Percentiles rank a stretch among this genome's conserved stretches.
Evolutionary conservation across 768 basidiomycete species (phyloP).

Genomic region (Hygrophoropsis aurantiaca): DNA sequence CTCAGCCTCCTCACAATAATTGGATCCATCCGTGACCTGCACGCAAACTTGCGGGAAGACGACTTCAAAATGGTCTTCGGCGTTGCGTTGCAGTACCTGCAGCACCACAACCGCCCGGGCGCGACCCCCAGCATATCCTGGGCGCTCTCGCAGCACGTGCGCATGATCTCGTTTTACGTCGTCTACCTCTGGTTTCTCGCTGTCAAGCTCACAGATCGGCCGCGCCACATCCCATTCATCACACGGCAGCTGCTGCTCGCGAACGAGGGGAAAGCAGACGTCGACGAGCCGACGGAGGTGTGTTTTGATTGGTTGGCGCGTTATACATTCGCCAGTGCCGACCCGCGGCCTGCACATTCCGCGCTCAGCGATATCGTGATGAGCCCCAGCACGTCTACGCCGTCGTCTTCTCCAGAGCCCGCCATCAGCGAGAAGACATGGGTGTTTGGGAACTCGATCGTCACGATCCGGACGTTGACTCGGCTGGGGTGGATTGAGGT

Average conservation of each 20-base stretch:
- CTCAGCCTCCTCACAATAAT: constrained; percentile 88
- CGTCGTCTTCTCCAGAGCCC: constrained; percentile 33
- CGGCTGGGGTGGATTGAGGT: constrained; percentile 89
- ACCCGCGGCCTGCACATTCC: constrained; percentile 83
- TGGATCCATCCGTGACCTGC: constrained; percentile 74
- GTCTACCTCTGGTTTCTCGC: constrained; percentile 96
- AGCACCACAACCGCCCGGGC: constrained; percentile 76
- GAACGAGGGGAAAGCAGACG: constrained; percentile 66
- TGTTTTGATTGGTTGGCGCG: constrained; percentile 97
- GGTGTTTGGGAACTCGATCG: constrained; percentile 80
- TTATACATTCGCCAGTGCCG: constrained; percentile 92
- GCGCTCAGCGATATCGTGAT: constrained; percentile 78
- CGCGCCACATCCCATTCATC: constrained; percentile 81
- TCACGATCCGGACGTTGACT: constrained; percentile 75
- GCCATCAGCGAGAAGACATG: constrained; percentile 69
- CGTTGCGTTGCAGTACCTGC: constrained; percentile 90
- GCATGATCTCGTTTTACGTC: constrained; percentile 84
- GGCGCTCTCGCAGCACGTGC: constrained; percentile 89
- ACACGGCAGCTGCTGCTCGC: constrained; percentile 83
- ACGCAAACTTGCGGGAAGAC: constrained; percentile 86
- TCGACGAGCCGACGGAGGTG: constrained; percentile 92
- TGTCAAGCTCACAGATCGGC: constrained; percentile 77
- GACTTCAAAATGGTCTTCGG: constrained; percentile 95
- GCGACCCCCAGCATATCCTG: constrained; percentile 66
- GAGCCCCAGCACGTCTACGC: constrained; percentile 42